Conservation (phyloP, 2,329 filamentous ascomycete species). For the Phyllosticta citriasiana region DNA sequence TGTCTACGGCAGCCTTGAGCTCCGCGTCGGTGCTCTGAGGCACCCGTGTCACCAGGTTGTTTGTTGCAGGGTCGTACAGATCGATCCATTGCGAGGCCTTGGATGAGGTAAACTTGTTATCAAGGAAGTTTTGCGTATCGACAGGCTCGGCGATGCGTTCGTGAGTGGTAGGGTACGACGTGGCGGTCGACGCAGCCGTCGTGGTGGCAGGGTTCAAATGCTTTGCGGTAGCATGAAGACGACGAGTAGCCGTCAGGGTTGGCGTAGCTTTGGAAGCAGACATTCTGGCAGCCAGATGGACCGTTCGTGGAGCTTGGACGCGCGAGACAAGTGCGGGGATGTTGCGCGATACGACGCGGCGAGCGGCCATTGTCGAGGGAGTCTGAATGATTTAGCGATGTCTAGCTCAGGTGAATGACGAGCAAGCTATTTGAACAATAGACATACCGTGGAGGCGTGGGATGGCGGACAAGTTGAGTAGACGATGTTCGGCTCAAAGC, state of each 20-base stretch:
- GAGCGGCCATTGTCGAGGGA: conserved; percentile 30
- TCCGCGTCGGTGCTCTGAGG: conserved; percentile 73
- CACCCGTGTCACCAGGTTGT: conserved; percentile 74
- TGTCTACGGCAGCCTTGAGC: conserved; percentile 63
- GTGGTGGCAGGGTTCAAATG: conserved; percentile 41
- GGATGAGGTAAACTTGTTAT: conserved; percentile 68
- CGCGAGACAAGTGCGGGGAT: conserved; percentile 32
- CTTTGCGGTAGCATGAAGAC: conserved; percentile 46
- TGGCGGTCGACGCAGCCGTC: conserved; percentile 38
- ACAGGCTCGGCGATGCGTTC: conserved; percentile 56
- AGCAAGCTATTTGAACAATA: no score
- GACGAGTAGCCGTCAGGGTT: conserved; percentile 32
- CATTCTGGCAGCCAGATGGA: conserved; percentile 25
- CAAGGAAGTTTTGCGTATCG: conserved; percentile 71
- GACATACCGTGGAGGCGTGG: neutral
- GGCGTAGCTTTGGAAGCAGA: conserved; percentile 11
- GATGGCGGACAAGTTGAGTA: neutral
- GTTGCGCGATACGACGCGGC: conserved; percentile 34
- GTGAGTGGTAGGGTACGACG: conserved; percentile 59
- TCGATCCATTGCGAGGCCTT: conserved; percentile 64
- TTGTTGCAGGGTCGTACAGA: conserved; percentile 72
- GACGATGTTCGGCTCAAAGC: conserved; percentile 5
- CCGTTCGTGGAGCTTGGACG: conserved; percentile 23
- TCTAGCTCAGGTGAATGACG: neutral
- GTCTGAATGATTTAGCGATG: neutral